These are phyloP conservation scores for Pythium volutum DNA, from an alignment of 352 stramenopile species.

Conservation along the genomic window DNA sequence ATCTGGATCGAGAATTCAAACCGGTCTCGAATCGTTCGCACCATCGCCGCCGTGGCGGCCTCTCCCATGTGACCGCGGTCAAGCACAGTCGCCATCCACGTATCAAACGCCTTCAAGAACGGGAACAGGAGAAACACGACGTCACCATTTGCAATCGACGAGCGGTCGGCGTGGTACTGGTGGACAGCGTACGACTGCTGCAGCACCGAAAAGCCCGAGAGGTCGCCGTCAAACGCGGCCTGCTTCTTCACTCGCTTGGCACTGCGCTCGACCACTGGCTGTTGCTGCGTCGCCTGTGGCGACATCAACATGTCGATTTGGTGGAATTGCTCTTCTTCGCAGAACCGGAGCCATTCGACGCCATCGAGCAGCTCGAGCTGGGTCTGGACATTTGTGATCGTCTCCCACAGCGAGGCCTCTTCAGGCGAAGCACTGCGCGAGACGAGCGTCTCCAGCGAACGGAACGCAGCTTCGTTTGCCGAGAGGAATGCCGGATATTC, in stretches of 20 bases:
- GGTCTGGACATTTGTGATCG: slow-evolving; percentile 34
- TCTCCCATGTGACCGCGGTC: slow-evolving; percentile 22
- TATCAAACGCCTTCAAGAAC: slow-evolving; percentile 60
- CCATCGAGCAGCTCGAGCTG: slow-evolving; percentile 58
- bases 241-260: slow-evolving; percentile 28
- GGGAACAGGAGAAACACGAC: slow-evolving; percentile 71
- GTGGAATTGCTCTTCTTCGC: slow-evolving; percentile 60
- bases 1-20: slow-evolving; percentile 82
- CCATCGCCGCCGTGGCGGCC: slow-evolving; percentile 27
- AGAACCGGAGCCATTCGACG: slow-evolving; percentile 68
- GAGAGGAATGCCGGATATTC: slow-evolving; percentile 43
- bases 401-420: slow-evolving; percentile 36
- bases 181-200: slow-evolving; percentile 86
- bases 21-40: slow-evolving; percentile 49
- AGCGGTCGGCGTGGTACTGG: slow-evolving; percentile 66
- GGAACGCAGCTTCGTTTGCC: slow-evolving; percentile 48
- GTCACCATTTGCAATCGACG: slow-evolving; percentile 61
- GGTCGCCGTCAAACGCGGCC: slow-evolving; percentile 28
- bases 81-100: slow-evolving; percentile 14
- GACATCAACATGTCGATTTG: slow-evolving; percentile 44
- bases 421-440: slow-evolving; percentile 22
- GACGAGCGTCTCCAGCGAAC: slow-evolving; percentile 28
- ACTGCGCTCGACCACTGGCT: slow-evolving; percentile 7
- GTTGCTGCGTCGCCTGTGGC: slow-evolving; percentile 2
- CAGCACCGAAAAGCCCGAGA: slow-evolving; percentile 56